A percentile compares a stretch with the other conserved stretches of the same genome.
Evolutionary conservation across 306 rosid genomes (phyloP).

Genomic region (Ormosia emarginata): DNA sequence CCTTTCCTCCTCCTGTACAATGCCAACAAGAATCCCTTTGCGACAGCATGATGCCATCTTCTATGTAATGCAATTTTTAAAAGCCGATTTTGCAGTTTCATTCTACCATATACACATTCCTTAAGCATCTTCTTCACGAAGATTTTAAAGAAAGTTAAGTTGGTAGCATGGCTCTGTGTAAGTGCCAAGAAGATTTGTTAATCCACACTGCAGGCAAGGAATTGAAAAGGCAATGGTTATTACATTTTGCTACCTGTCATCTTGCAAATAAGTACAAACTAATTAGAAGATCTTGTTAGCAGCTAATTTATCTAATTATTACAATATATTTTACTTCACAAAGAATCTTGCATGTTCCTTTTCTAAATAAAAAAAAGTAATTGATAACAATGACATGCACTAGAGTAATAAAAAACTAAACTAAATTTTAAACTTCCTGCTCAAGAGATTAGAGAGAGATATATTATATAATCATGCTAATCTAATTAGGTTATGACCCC

Average conservation of each 20-base stretch:
- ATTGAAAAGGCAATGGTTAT: neutral
- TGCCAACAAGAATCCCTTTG: neutral
- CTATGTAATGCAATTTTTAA: conserved; percentile 15
- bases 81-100: neutral
- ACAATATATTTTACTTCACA: neutral
- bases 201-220: neutral
- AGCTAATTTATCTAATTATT: neutral
- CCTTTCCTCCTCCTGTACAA: neutral
- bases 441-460: neutral
- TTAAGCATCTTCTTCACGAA: neutral
- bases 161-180: neutral
- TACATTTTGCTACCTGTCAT: neutral
- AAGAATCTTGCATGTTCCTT: neutral
- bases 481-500: neutral
- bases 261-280: neutral
- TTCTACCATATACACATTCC: neutral
- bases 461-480: neutral
- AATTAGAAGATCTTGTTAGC: neutral
- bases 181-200: neutral
- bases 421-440: neutral
- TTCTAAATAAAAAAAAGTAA: neutral
- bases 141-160: neutral
- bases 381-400: neutral
- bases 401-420: neutral
- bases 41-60: conserved; percentile 31